A percentile compares a stretch with the other conserved stretches of the same genome.
phyloP scores from a whole-genome alignment of 768 basidiomycete species.

The Hygrophoropsis aurantiaca region DNA sequence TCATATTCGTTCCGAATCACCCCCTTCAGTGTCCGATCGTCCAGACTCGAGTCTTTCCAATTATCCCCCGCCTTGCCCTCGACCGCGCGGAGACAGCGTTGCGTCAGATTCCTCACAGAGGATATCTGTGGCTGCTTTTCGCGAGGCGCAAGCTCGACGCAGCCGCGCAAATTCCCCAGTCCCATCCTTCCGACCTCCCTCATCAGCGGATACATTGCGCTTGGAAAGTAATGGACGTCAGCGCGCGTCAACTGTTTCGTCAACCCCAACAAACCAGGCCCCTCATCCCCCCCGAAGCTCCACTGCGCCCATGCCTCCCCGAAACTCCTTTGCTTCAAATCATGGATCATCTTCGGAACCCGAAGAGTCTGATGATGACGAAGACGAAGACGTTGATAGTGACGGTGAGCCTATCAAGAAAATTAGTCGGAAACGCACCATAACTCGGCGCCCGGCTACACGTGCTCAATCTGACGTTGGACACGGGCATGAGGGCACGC shows the following conservation, averaged over 20 bases:
- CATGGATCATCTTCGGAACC: constrained; percentile 27
- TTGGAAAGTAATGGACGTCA: constrained; percentile 21
- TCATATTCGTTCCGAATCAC: constrained; percentile 55
- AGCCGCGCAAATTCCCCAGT: constrained; percentile 61
- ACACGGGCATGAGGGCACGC: constrained; percentile 9
- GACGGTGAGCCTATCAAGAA: constrained; percentile 33
- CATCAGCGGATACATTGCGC: constrained; percentile 29
- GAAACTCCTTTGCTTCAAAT: constrained; percentile 7
- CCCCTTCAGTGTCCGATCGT: constrained; percentile 21
- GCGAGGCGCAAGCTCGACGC: constrained; percentile 71
- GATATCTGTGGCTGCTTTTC: constrained; percentile 80
- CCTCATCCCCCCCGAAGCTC: constrained; percentile 12
- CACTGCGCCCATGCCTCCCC: constrained; percentile 4
- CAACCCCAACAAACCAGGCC: constrained; percentile 13
- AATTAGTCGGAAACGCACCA: constrained; percentile 33
- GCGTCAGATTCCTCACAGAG: constrained; percentile 69
- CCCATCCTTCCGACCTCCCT: constrained; percentile 47
- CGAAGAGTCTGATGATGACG: constrained; percentile 36
- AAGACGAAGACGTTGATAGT: constrained; percentile 36
- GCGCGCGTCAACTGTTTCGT: constrained; percentile 31
- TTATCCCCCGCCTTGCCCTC: constrained; percentile 37
- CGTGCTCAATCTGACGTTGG: constrained; percentile 17
- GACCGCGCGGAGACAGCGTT: constrained; percentile 57
- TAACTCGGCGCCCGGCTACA: constrained; percentile 21
- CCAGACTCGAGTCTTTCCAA: constrained; percentile 23